Evolutionary conservation across 768 basidiomycete species (phyloP), one percentile per base, ranked within the genome.

Genomic region (Gelatoporia subvermispora): DNA sequence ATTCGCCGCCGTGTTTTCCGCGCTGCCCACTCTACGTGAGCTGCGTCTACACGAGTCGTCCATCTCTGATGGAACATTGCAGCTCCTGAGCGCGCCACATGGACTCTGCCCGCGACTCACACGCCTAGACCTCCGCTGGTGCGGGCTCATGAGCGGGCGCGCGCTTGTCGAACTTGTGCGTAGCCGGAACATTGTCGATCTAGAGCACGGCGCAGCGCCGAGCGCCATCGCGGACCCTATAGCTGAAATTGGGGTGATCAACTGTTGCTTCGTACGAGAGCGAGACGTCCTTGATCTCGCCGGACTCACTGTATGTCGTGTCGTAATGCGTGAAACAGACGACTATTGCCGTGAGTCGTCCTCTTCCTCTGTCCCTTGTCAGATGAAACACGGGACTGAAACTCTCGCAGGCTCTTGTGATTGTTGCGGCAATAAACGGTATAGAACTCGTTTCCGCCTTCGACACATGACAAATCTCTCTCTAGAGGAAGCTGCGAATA

Each of bases 31-130:
- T 16, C 59, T 84, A 37, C 66, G 71, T 53, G 72, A 75, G 45
- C 66, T 84, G 16, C 72, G 73, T 45, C 65, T 83, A 35, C 81
- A 82, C 57, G 78, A 80, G 54, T 77, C 76, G 49, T 79, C 81
- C 39, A 75, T 85, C 49, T 62, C 75, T 24, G 76, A 81, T 56
- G 60, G 63, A 16, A 68, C 72, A 18, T 49, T 82, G 9, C 51
- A 58, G 24, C 53, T 62, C 24, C 57, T 81, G 37, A 56, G 64
- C 37, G 73, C 72, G 2, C 66, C 68, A 13, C 55, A 47, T 5
- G 53, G 51, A n/a, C 55, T 71, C 13, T 83, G 79, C 50, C 80
- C 75, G 21, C 61, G 57, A 45, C 72, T 83, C 37, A 58, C 60
- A 37, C 65, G 65, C 41, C 59, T 85, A 43, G 79, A 83, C 58